Conservation (phyloP, 2,329 filamentous ascomycete species). For the Fusarium pseudonygamai region DNA sequence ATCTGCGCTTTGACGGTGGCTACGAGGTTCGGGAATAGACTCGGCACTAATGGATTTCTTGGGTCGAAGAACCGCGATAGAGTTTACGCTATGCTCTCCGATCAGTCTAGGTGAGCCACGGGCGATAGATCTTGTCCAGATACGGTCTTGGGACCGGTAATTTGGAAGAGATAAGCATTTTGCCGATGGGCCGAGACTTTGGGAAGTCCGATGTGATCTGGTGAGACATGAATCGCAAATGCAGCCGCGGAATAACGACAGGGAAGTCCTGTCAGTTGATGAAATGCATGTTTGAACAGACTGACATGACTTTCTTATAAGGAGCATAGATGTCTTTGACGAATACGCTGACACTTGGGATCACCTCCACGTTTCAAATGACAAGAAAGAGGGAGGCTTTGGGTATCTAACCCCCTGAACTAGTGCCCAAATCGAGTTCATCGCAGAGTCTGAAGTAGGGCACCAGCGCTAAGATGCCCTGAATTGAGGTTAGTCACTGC, state of each 20-base stretch:
- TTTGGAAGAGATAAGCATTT: not conserved
- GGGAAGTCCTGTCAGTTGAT: too few species aligned
- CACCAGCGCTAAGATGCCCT: not conserved
- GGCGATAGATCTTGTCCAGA: not conserved
- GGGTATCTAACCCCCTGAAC: not conserved
- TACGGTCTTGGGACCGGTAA: rapidly evolving
- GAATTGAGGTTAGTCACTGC: not conserved
- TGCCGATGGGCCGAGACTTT: not conserved
- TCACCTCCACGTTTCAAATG: rapidly evolving
- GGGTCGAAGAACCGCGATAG: not conserved
- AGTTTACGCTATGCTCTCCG: rapidly evolving
- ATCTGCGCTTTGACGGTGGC: not conserved
- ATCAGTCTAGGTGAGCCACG: not conserved
- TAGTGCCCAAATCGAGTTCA: not conserved
- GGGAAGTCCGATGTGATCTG: not conserved
- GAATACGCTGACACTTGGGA: not conserved
- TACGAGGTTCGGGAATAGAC: not conserved
- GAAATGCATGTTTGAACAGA: not conserved
- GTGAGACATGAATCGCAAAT: not conserved
- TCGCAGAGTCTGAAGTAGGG: rapidly evolving
- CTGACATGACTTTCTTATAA: not conserved
- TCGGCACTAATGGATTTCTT: not conserved
- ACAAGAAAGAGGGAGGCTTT: not conserved
- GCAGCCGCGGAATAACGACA: rapidly evolving
- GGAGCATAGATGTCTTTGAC: rapidly evolving